Evolutionary conservation across 1,284 basidiomycete species (phyloP).

Genomic region (Trichosporon faecale): DNA sequence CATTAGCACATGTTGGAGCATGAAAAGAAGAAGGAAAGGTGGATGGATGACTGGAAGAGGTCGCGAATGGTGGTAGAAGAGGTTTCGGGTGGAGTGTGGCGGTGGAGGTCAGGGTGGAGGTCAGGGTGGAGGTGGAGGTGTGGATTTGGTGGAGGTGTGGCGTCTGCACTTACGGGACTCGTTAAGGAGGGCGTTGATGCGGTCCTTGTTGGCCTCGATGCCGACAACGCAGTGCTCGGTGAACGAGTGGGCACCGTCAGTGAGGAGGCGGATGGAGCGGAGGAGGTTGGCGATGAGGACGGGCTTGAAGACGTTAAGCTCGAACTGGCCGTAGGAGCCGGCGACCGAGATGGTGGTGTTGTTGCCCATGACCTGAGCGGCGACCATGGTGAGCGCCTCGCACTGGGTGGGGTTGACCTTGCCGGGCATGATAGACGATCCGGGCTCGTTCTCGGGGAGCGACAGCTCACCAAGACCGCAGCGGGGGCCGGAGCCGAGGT

Average conservation of each 20-base stretch:
- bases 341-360: conserved; percentile 91
- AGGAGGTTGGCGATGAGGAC: conserved; percentile 80
- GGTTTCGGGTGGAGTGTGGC: neutral
- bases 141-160: neutral
- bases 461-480: conserved; percentile 94
- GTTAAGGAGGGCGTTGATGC: conserved; percentile 83
- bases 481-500: conserved; percentile 94
- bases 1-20: neutral
- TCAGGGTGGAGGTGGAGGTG: neutral
- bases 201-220: conserved; percentile 87
- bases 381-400: conserved; percentile 98
- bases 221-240: conserved; percentile 97
- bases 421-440: conserved; percentile 99
- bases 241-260: conserved; percentile 90
- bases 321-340: conserved; percentile 94
- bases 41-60: neutral
- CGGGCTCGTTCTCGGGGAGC: conserved; percentile 97
- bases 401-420: conserved; percentile 99
- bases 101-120: neutral
- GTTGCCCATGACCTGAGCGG: conserved; percentile 98
- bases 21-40: neutral
- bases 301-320: conserved; percentile 99
- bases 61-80: neutral
- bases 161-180: conserved; percentile 66
- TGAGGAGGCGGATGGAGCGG: conserved; percentile 87